Evolutionary conservation across 164 flowering plant species (phyloP).

Genomic region (Paratinospora sagittata): DNA sequence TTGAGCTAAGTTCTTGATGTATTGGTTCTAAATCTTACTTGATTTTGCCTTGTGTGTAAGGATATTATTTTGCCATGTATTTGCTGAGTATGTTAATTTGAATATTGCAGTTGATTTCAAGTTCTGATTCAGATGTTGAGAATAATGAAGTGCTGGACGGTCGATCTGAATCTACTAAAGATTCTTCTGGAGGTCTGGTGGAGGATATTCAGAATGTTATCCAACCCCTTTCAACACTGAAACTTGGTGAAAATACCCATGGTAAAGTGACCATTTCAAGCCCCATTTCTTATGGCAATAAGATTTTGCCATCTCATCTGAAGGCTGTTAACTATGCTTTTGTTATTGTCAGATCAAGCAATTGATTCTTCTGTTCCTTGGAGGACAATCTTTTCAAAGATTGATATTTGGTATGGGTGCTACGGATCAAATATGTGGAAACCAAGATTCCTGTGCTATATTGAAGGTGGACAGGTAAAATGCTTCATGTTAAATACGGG

Average conservation of each 20-base stretch:
- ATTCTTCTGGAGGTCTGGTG: constrained; percentile 11
- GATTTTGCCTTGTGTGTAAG: not conserved
- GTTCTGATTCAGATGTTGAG: constrained; percentile 71
- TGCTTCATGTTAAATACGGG: not conserved
- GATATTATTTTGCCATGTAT: not conserved
- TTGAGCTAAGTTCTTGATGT: too few relatives aligned
- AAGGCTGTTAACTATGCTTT: constrained; percentile 1
- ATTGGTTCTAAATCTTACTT: not conserved
- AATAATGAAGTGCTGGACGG: constrained; percentile 19
- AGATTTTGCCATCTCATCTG: not conserved
- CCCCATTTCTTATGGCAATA: constrained; percentile 4
- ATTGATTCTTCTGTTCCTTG: constrained; percentile 33
- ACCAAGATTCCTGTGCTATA: constrained; percentile 77
- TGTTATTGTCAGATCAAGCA: constrained; percentile 30
- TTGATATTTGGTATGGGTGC: constrained; percentile 80
- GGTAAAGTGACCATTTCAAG: constrained; percentile 25
- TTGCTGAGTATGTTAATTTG: not conserved
- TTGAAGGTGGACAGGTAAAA: constrained; percentile 87
- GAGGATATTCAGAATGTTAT: constrained; percentile 36
- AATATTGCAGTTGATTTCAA: constrained; percentile 27
- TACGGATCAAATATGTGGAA: constrained; percentile 92
- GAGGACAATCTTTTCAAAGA: constrained; percentile 61
- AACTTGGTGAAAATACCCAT: constrained; percentile 34
- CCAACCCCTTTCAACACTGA: constrained; percentile 39
- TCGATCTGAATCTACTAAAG: constrained; percentile 13